A percentile compares a stretch with the other conserved stretches of the same genome.
Conservation (phyloP, 352 stramenopile genomes). For the Synura sp. region DNA sequence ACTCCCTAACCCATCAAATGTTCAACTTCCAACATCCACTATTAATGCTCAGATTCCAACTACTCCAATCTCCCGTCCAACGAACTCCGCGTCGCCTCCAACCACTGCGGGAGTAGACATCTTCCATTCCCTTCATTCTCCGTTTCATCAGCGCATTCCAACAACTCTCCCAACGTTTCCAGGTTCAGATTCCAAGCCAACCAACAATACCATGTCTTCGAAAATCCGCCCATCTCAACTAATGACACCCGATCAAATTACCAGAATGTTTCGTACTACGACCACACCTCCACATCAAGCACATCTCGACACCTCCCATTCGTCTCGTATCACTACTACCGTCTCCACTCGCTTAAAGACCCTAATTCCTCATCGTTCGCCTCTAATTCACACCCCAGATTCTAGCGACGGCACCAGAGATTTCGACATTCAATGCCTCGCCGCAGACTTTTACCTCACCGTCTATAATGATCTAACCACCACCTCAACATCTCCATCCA, state of each 20-base stretch:
- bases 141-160: conserved; percentile 2
- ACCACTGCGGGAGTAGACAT: conserved; percentile 9
- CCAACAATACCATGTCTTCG: no score
- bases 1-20: not conserved
- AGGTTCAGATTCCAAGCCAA: not conserved
- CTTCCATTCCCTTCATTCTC: not conserved
- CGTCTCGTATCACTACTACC: not conserved
- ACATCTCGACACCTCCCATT: not conserved
- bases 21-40: conserved; percentile 4
- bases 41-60: conserved; percentile 15
- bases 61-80: conserved; percentile 13
- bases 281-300: not conserved
- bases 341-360: not conserved
- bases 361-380: conserved; percentile 19
- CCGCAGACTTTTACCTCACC: conserved; percentile 18
- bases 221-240: not conserved
- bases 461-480: not conserved
- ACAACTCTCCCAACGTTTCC: not conserved
- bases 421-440: conserved; percentile 5
- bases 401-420: not conserved
- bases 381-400: conserved; percentile 5
- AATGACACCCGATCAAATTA: conserved; percentile 7
- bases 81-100: not conserved
- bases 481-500: not conserved
- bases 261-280: not conserved